Conservation (phyloP, 495 filamentous ascomycete species). For the Pyrenopolyporus hunteri region DNA sequence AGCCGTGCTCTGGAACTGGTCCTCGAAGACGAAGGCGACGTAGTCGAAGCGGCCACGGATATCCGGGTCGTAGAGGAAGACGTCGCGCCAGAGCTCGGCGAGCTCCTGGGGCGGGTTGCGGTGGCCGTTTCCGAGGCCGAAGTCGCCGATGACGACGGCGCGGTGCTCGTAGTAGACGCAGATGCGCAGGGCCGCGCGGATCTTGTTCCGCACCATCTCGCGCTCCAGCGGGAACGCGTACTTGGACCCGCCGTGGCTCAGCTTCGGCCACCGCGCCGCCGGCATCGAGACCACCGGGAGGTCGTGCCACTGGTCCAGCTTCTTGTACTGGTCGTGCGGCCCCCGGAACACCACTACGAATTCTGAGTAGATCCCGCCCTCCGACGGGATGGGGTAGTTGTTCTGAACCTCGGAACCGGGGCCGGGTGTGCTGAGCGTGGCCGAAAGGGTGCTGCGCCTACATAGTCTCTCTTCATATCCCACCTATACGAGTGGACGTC, state of each 20-base stretch:
- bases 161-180: constrained; percentile 63
- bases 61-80: constrained; percentile 68
- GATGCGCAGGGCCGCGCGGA: constrained; percentile 71
- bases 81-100: constrained; percentile 70
- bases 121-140: constrained; percentile 72
- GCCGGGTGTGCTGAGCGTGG: constrained; percentile 63
- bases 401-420: constrained; percentile 43
- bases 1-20: constrained; percentile 51
- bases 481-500: constrained; percentile 40
- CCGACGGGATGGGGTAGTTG: constrained; percentile 72
- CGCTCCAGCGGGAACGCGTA: constrained; percentile 73
- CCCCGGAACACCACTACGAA: constrained; percentile 61
- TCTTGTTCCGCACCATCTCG: constrained; percentile 73
- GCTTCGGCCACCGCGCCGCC: constrained; percentile 71
- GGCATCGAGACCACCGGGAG: constrained; percentile 74
- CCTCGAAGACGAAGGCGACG: constrained; percentile 74
- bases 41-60: constrained; percentile 70
- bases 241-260: constrained; percentile 65
- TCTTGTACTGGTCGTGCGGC: constrained; percentile 54
- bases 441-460: constrained; percentile 72
- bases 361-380: constrained; percentile 69
- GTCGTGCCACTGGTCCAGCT: constrained; percentile 54
- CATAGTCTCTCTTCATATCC: constrained; percentile 76
- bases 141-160: constrained; percentile 70
- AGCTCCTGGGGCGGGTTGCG: constrained; percentile 72